phyloP scores from a whole-genome alignment of 169 alveolate genomes.

The Sarcocystis neurona region DNA sequence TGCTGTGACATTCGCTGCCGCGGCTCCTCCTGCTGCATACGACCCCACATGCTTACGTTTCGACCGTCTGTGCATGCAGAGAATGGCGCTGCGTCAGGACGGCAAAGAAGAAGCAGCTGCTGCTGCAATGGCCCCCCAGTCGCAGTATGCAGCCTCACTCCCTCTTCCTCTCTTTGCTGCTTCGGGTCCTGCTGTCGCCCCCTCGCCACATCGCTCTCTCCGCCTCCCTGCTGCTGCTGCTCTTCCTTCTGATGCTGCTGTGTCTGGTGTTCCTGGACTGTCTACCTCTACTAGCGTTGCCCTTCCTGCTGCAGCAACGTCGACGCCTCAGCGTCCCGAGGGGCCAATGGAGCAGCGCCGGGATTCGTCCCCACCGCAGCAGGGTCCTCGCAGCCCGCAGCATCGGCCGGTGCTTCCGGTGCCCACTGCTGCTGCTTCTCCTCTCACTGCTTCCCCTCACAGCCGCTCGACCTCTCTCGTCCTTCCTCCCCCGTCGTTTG shows the following conservation, averaged over 20 bases:
- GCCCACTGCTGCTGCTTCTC: not conserved
- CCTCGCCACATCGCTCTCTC: not conserved
- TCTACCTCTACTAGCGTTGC: not conserved
- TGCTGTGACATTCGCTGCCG: not conserved
- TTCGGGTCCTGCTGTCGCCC: not conserved
- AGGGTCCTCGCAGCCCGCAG: too few relatives aligned
- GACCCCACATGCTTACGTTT: not conserved
- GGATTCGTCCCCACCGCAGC: too few relatives aligned
- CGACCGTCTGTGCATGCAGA: not conserved
- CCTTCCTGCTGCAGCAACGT: too few relatives aligned
- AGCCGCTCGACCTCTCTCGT: not conserved
- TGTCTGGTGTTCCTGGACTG: not conserved
- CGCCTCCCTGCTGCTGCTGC: not conserved
- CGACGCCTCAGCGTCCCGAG: too few relatives aligned
- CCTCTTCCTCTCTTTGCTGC: not conserved
- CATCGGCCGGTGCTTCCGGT: constrained; percentile 10
- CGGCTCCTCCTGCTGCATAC: not conserved
- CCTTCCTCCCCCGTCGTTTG: not conserved
- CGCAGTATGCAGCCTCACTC: not conserved
- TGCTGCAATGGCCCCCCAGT: too few relatives aligned
- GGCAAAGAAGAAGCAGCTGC: too few relatives aligned
- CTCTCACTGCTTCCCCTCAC: not conserved
- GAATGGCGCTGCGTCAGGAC: not conserved
- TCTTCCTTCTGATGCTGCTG: not conserved
- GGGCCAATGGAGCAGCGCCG: too few relatives aligned